Base-by-base conservation (phyloP, 768 basidiomycete species). In the Auricularia sp. region DNA sequence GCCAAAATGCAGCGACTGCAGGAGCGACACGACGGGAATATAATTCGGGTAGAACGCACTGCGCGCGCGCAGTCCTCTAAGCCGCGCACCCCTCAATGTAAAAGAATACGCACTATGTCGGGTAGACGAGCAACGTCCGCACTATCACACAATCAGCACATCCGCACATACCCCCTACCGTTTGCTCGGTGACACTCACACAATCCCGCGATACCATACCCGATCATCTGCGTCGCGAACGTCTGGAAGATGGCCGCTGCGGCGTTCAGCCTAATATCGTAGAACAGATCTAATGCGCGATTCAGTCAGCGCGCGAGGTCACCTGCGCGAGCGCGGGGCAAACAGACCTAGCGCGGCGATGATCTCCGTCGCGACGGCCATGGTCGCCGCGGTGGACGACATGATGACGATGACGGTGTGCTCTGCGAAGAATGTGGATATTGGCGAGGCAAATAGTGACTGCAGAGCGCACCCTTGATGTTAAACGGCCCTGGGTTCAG, bases 401-500 rank as follows among this genome's bases (percentile, higher is more conserved):
- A 86, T 83, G 43, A 85, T 84, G 2, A 83, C 84, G 61, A 87
- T 85, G 16, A 80, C 80, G 7, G 84, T 83, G 68, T 87, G 84
- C 68, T 87, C 85, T 70, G 79, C n/a, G n/a, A n/a, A n/a, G n/a
- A n/a, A n/a, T n/a, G n/a, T n/a, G n/a, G n/a, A n/a, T n/a, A n/a
- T n/a, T n/a, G n/a, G n/a, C n/a, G n/a, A n/a, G n/a, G n/a, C n/a
- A n/a, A n/a, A n/a, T n/a, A n/a, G n/a, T n/a, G n/a, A n/a, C n/a
- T 29, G 14, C 34, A 12, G 62, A 8, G 2, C 33, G 36, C 71
- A 56, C 36, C 78, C 80, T 83, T 83, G 71, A 73, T 77, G 77
- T 85, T 86, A 76, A 86, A 86, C 23, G 83, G 82, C 0, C 84
- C 83, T 3, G 84, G 85, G 69, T 86, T 86, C 61, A 85, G 72